These are phyloP conservation scores for Chytriomyces sp. DNA, from an alignment of 192 early-diverging fungal species.

Conservation along the genomic window DNA sequence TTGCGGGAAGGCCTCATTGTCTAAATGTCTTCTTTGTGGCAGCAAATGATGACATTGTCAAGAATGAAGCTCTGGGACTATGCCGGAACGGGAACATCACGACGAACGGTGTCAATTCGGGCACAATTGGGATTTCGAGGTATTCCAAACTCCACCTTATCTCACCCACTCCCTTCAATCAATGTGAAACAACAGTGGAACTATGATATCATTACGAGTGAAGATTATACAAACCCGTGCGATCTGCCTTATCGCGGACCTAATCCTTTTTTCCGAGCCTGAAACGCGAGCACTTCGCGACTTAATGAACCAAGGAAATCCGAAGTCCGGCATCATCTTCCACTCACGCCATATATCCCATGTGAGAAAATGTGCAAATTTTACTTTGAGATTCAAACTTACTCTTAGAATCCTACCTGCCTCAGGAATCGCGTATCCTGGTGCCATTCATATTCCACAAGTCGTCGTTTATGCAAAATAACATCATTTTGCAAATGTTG, in stretches of 20 bases:
- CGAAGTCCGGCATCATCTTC: slow-evolving; percentile 28
- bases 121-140: slow-evolving; percentile 37
- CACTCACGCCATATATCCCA: slow-evolving; percentile 21
- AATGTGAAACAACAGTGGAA: too few species aligned
- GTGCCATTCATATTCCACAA: slow-evolving; percentile 38
- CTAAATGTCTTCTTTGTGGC: too few species aligned
- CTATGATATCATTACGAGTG: slow-evolving; percentile 8
- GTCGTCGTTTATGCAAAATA: slow-evolving; percentile 11
- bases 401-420: not conserved
- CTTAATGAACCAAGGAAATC: slow-evolving; percentile 2
- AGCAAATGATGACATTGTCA: slow-evolving; percentile 17
- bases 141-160: not conserved
- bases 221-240: slow-evolving; percentile 30
- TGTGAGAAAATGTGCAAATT: too few species aligned
- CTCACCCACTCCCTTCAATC: not conserved
- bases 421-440: slow-evolving; percentile 17
- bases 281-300: slow-evolving; percentile 34
- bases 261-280: slow-evolving; percentile 28
- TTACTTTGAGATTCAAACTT: not conserved
- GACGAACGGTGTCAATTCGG: slow-evolving; percentile 29
- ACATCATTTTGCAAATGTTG: slow-evolving; percentile 15
- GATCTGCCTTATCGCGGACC: slow-evolving; percentile 23
- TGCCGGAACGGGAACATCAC: slow-evolving; percentile 12
- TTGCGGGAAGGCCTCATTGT: too few species aligned
- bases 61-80: slow-evolving; percentile 17